Base-by-base conservation (phyloP, 176 grass and related monocot genomes). In the Musa schizocarpa region DNA sequence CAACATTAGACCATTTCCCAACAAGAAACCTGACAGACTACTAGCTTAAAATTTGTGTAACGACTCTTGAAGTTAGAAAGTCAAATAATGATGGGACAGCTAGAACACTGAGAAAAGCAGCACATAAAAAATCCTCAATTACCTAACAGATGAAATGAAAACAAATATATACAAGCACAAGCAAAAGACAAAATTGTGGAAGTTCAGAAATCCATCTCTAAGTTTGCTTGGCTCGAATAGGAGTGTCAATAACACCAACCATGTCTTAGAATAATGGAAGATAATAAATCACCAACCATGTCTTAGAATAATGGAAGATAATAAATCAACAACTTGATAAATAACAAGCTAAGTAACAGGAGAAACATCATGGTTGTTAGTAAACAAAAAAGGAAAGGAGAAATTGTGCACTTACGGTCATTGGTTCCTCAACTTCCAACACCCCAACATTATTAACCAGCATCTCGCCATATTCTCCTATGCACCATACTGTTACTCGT, bases 391-490 rank as follows among this genome's bases (percentile, higher is more conserved):
- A 6, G 34, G 34, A 43, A 76, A 24, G n/a, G 13, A 6, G 50
- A 65, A 24, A 52, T 43, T 16, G 19, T 79, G 63, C 50, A 86
- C 96, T 92, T 74, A 99, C 96, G 53, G 85, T 95, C 68, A 94
- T 89, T 9, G 88, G 88, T 80, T 99, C 96, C 68, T 99, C 96
- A 26, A 82, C 74, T 53, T 92, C 84, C 56, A 99, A 83, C 71
- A 82, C 80, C 52, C 83, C 85, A 76, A 92, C 72, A 84, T 95
- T 94, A 79, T 89, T 99, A 54, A 99, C 96, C 80, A 99, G 80
- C 96, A 99, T 99, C 83, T 99, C 96, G 27, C 96, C 96, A 62
- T 95, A 99, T 79, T 99, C 96, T 77, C 96, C 91, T 78, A 95
- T 89, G 83, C 91, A 99, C 96, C 96, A 99, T 61, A 99, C 84